These are phyloP conservation scores for Friedmanniomyces simplex DNA, from an alignment of 495 filamentous ascomycete species.

Conservation along the genomic window DNA sequence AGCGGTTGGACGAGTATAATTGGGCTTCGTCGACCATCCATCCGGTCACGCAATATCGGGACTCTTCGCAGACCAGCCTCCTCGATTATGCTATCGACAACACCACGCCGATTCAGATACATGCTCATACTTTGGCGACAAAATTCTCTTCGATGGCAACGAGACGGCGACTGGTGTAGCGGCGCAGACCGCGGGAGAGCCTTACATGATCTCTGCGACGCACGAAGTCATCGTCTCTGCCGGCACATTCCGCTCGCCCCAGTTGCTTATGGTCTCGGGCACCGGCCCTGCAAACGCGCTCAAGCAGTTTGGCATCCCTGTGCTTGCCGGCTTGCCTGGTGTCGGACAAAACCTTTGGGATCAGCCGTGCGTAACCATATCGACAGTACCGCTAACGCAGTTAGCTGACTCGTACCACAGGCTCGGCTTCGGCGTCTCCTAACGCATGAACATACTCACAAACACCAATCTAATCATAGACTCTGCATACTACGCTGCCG, in stretches of 20 bases:
- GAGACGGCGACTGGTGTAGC: slow-evolving; percentile 41
- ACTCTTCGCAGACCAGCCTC: slow-evolving; percentile 35
- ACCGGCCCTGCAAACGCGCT: slow-evolving; percentile 18
- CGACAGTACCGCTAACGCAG: no score
- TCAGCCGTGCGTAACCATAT: background rate
- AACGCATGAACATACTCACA: no score
- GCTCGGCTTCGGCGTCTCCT: no score
- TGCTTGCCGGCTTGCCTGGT: slow-evolving; percentile 15
- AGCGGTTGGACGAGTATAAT: slow-evolving; percentile 27
- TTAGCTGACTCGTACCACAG: no score
- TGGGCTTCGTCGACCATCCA: slow-evolving; percentile 29
- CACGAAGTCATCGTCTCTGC: slow-evolving; percentile 50
- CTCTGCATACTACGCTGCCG: background rate
- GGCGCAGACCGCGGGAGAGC: slow-evolving; percentile 30
- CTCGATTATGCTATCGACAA: slow-evolving; percentile 28
- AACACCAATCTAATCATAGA: no score
- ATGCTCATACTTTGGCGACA: slow-evolving; percentile 33
- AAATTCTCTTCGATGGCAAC: slow-evolving; percentile 36
- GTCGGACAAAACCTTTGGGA: slow-evolving; percentile 26
- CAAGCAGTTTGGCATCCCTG: slow-evolving; percentile 11
- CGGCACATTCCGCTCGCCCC: slow-evolving; percentile 39
- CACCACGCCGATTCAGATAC: slow-evolving; percentile 26
- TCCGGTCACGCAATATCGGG: slow-evolving; percentile 27
- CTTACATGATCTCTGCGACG: slow-evolving; percentile 34
- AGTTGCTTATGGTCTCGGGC: slow-evolving; percentile 27